Evolutionary conservation across 306 rosid species (phyloP), one percentile per base, ranked within the genome.

Genomic region (Alnus glutinosa): DNA sequence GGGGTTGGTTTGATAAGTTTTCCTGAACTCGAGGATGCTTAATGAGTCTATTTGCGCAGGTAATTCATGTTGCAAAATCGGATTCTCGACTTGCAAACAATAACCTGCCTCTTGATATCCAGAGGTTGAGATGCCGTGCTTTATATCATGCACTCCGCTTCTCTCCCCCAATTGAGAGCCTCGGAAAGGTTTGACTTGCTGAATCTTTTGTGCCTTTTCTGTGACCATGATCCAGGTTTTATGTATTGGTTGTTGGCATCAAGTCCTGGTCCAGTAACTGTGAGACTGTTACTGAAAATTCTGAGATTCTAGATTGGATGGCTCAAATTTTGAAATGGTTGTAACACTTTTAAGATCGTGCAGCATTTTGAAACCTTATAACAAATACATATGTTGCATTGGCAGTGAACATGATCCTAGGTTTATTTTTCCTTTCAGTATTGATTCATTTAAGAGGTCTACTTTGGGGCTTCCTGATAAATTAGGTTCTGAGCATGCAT

Each of bases 401-500:
- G 83, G 54, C 28, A 82, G 76, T 78, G 78, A 78, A 77, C 80
- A 46, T 77, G 81, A 82, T 79, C 87, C 87, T 23, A 55, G 82
- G 86, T 39, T 83, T 77, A 71, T 64, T 72, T 58, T 75, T 78
- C 70, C 73, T 80, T 83, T 81, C 81, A 75, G 70, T 83, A 73
- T 78, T 84, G 84, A 80, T 89, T 88, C 91, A 86, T 94, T 91
- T 90, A 94, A 90, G 98, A 90, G 91, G 91, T 90, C 94, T 92
- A 87, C 88, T 80, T 81, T 87, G 92, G 93, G 94, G 93, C 86
- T 91, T 88, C 92, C 87, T 92, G 91, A 80, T 92, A 90, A 89
- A 88, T 75, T 93, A 91, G 98, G 97, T 91, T 89, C 98, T 94
- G 95, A 94, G 95, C 92, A 90, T 89, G 89, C 96, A 82, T 92